phyloP scores from a whole-genome alignment of 1,284 basidiomycete genomes.

The Ganoderma lingzhi region DNA sequence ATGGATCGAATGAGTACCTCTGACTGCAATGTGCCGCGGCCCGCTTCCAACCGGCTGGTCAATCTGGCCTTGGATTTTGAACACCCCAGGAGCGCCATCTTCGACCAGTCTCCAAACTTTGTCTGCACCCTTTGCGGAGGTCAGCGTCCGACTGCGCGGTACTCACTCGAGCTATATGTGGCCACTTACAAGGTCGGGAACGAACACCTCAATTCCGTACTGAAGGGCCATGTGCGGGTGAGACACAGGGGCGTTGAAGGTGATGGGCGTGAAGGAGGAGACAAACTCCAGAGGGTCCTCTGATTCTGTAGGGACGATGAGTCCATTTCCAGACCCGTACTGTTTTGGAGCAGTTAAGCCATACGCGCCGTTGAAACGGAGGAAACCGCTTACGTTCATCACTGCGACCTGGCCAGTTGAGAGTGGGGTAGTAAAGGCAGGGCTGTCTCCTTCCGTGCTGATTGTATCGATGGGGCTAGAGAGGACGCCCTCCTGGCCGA shows the following conservation, averaged over 20 bases:
- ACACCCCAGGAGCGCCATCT: conserved; percentile 49
- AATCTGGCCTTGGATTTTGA: conserved; percentile 66
- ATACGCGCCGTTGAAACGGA: background rate
- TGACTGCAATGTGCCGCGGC: conserved; percentile 68
- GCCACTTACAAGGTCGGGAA: conserved; percentile 67
- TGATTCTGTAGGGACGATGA: conserved; percentile 55
- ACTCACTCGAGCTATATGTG: background rate
- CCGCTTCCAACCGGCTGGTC: conserved; percentile 70
- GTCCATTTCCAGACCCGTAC: conserved; percentile 66
- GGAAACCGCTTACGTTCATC: conserved; percentile 55
- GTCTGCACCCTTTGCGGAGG: conserved; percentile 59
- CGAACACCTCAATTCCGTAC: conserved; percentile 59
- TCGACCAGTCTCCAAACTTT: conserved; percentile 68
- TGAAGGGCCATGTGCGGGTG: conserved; percentile 73
- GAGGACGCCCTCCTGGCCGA: conserved; percentile 54
- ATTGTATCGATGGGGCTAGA: conserved; percentile 55
- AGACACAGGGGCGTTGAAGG: conserved; percentile 60
- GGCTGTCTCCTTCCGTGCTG: conserved; percentile 57
- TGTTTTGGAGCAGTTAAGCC: conserved; percentile 33
- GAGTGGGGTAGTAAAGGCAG: conserved; percentile 59
- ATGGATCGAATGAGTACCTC: conserved; percentile 47
- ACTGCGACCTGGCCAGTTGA: conserved; percentile 65
- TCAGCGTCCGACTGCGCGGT: conserved; percentile 2
- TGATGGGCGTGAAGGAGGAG: conserved; percentile 51
- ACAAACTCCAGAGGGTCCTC: conserved; percentile 51